Percentiles rank a stretch among this genome's conserved stretches.
phyloP scores from a whole-genome alignment of 306 rosid species.

The Astragalus membranaceus region DNA sequence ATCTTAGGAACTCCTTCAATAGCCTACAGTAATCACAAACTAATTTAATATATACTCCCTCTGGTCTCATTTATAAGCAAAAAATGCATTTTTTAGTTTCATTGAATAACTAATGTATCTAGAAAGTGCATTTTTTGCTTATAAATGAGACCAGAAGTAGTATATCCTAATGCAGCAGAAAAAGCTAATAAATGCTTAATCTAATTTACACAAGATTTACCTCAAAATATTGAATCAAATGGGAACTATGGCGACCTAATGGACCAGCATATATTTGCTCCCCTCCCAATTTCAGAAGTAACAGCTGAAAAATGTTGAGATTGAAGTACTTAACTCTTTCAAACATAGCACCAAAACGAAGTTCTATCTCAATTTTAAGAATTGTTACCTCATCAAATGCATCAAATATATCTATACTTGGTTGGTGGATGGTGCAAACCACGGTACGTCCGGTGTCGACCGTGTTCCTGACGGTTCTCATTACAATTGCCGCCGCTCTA shows the following conservation, averaged over 20 bases:
- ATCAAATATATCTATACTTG: conserved; percentile 91
- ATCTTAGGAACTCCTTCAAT: conserved; percentile 68
- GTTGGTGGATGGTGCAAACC: conserved; percentile 96
- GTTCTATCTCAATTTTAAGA: neutral
- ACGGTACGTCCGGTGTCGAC: conserved; percentile 91
- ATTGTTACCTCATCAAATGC: conserved; percentile 83
- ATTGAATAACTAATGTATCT: no score
- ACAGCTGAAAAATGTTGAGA: conserved; percentile 40
- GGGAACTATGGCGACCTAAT: conserved; percentile 55
- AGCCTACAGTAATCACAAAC: conserved; percentile 33
- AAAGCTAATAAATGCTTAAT: neutral
- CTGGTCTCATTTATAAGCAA: no score
- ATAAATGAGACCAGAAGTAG: no score
- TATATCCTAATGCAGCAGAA: neutral
- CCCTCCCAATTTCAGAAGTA: conserved; percentile 79
- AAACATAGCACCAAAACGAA: neutral
- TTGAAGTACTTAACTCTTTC: neutral
- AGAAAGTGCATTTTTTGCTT: no score
- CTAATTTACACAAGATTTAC: conserved; percentile 28
- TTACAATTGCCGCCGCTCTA: conserved; percentile 90
- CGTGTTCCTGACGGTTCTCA: conserved; percentile 91
- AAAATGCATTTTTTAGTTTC: no score
- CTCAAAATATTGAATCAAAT: conserved; percentile 71
- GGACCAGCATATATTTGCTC: conserved; percentile 73
- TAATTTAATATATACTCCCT: neutral